A percentile compares a stretch with the other conserved stretches of the same genome.
Conservation (phyloP, 768 basidiomycete species). For the Auriculariales sp. region DNA sequence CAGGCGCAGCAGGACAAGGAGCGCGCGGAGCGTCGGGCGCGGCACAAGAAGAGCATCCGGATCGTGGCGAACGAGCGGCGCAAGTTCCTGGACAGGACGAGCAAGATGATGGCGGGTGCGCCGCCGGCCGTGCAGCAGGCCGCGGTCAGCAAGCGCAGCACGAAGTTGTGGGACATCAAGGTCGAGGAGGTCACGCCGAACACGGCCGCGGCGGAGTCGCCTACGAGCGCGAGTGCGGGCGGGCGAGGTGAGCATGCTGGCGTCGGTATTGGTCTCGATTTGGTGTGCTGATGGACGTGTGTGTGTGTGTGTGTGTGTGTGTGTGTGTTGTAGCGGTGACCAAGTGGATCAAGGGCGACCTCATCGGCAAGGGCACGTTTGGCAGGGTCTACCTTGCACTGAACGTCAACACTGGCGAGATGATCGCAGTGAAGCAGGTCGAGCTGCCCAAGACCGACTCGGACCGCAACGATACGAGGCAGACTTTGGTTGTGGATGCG, state of each 20-base stretch:
- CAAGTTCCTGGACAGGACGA: conserved; percentile 55
- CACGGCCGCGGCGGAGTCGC: conserved; percentile 40
- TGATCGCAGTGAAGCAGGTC: conserved; percentile 38
- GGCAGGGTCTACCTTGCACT: conserved; percentile 32
- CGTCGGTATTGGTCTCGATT: too few species aligned
- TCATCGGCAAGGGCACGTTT: conserved; percentile 34
- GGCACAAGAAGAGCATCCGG: conserved; percentile 80
- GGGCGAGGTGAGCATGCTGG: conserved; percentile 45
- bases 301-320: too few species aligned
- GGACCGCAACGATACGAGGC: conserved; percentile 26
- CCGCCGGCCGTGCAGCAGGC: conserved; percentile 27
- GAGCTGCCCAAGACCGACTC: conserved; percentile 26
- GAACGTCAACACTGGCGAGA: conserved; percentile 29
- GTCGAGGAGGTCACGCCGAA: conserved; percentile 85
- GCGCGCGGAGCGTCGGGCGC: conserved; percentile 27
- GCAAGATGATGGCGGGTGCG: conserved; percentile 38
- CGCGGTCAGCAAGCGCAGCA: conserved; percentile 65
- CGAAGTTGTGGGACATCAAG: conserved; percentile 89
- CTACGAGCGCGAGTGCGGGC: conserved; percentile 34
- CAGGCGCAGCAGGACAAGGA: too few species aligned
- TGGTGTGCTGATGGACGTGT: too few species aligned
- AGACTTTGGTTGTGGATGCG: conserved; percentile 25
- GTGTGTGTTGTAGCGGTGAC: conserved; percentile 49
- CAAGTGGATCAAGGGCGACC: conserved; percentile 41
- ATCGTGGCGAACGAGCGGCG: conserved; percentile 83